Base-by-base conservation (phyloP, 306 rosid genomes). In the Prunus kanzakura region DNA sequence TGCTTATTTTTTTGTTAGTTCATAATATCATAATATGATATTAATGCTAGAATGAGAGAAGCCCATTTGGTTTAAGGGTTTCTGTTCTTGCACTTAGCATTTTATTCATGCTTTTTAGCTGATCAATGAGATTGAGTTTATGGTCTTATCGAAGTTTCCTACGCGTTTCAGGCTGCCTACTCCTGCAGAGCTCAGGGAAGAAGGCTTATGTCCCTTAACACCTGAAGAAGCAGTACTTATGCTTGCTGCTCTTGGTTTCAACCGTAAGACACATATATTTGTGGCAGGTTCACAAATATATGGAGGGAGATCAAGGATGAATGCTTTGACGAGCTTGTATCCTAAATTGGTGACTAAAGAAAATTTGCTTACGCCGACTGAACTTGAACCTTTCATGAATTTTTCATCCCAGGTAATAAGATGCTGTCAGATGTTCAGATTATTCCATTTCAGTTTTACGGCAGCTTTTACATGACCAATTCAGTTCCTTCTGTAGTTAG, bases 181-280 rank as follows among this genome's bases (percentile, higher is more conserved):
- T 69, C 96, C 97, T 70, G 83, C 78, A 71, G 97, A 85, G 74
- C 91, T 95, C 80, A 84, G 90, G 87, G 81, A 86, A 76, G 99
- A 95, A 89, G 97, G 99, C 74, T 82, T 92, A 29, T 95, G 99
- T 77, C 99, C 99, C 69, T 81, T 92, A 86, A 80, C 93, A 50
- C 97, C 99, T 13, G 99, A 95, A 84, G 99, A 95, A 85, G 87
- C 97, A 55, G 86, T 95, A 20, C 99, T 95, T 73, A 86, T 92
- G 97, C 97, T 95, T 74, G 96, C 93, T 71, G 97, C 97, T 66
- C 99, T 95, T 77, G 99, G 99, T 74, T 95, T 95, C 85, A 92
- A 84, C 71, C 92, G 97, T 70, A 88, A 92, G 85, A 89, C 99
- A 18, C 88, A 60, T 64, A 49, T 95, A 80, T 95, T 87, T 72